Percentiles rank a stretch among this genome's conserved stretches.
Conservation (phyloP, 2,329 filamentous ascomycete species). For the Emmonsia crescens region DNA sequence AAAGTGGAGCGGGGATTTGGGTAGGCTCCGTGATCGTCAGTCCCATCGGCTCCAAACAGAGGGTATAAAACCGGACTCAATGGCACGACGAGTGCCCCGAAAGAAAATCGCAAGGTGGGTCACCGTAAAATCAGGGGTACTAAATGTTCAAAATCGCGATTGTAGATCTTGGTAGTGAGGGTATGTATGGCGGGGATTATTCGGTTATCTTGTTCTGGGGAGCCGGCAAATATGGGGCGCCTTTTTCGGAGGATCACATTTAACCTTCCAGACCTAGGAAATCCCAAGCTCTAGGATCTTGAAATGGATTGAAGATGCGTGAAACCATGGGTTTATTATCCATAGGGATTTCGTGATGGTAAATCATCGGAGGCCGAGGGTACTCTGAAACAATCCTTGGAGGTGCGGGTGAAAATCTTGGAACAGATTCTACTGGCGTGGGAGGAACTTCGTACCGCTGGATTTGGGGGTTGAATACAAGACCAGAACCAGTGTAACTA, state of each 20-base stretch:
- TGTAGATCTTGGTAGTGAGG: not conserved
- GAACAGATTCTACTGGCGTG: conserved; percentile 6
- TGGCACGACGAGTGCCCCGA: not conserved
- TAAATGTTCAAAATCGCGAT: not conserved
- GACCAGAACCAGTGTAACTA: conserved; percentile 8
- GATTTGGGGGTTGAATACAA: conserved; percentile 10
- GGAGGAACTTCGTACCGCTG: conserved; percentile 8
- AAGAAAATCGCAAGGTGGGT: not conserved
- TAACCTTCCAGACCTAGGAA: conserved; percentile 8
- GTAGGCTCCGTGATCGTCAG: not conserved
- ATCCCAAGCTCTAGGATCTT: conserved; percentile 9
- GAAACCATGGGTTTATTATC: conserved; percentile 10
- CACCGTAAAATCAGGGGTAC: not conserved
- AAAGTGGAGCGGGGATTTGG: not conserved
- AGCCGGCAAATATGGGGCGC: not conserved
- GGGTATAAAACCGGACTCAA: not conserved
- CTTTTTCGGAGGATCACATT: not conserved
- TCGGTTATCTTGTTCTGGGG: not conserved
- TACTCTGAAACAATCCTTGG: conserved; percentile 2
- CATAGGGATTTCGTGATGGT: conserved; percentile 6
- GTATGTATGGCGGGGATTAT: not conserved
- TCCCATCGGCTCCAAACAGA: not conserved
- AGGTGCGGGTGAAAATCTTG: conserved; percentile 4
- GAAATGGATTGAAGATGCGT: conserved; percentile 9
- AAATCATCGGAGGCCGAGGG: conserved; percentile 5